phyloP scores from a whole-genome alignment of 179 eudicot species.

The Silene noctiflora region DNA sequence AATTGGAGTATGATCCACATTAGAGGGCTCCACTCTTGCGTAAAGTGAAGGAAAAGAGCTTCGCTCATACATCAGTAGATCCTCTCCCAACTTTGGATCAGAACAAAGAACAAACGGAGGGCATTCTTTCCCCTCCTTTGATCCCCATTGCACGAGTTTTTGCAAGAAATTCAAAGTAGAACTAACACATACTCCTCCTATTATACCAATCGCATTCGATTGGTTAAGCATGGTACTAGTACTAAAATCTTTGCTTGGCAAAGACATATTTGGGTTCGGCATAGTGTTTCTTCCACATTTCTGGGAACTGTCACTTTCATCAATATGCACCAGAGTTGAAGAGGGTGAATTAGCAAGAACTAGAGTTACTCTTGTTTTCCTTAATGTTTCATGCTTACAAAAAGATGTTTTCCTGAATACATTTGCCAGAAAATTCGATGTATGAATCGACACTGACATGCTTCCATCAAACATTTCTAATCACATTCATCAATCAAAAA shows the following conservation, averaged over 20 bases:
- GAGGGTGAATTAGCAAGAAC: slow-evolving; percentile 35
- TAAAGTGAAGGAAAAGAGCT: slow-evolving; percentile 31
- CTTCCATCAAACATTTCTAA: slow-evolving; percentile 29
- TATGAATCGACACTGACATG: slow-evolving; percentile 37
- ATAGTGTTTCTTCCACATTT: slow-evolving; percentile 33
- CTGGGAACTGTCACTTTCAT: slow-evolving; percentile 35
- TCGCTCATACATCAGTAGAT: slow-evolving; percentile 36
- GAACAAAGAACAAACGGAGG: slow-evolving; percentile 62
- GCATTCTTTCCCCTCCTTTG: slow-evolving; percentile 33
- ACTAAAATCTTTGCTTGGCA: slow-evolving; percentile 21
- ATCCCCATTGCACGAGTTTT: slow-evolving; percentile 46
- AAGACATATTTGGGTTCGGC: slow-evolving; percentile 29
- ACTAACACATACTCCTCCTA: slow-evolving; percentile 50
- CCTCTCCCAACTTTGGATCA: slow-evolving; percentile 46
- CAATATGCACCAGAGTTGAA: slow-evolving; percentile 38
- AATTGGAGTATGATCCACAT: slow-evolving; percentile 30
- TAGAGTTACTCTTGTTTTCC: slow-evolving; percentile 28
- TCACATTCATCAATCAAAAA: slow-evolving; percentile 21
- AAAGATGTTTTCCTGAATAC: slow-evolving; percentile 16
- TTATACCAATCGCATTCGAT: slow-evolving; percentile 48
- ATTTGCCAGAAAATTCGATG: slow-evolving; percentile 30
- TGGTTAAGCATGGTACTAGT: slow-evolving; percentile 32
- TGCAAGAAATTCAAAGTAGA: slow-evolving; percentile 48
- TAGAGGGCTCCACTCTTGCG: slow-evolving; percentile 25
- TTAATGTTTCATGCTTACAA: slow-evolving; percentile 16